A percentile compares a stretch with the other conserved stretches of the same genome.
These are phyloP conservation scores for Nannochloris sp. DNA, from an alignment of 139 green algal genomes.

Conservation along the genomic window DNA sequence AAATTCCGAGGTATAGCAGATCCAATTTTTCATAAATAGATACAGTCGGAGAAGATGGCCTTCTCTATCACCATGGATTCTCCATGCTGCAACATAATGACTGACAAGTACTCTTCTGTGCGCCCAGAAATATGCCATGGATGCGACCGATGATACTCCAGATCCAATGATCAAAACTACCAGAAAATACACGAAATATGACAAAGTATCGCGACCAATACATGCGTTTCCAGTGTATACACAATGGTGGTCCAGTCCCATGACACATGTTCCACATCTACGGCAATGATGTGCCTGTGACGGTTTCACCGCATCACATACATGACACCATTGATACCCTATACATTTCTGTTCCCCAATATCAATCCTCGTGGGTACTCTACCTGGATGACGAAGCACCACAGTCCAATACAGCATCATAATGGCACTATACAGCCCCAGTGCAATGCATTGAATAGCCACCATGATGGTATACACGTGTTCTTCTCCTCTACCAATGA, in stretches of 20 bases:
- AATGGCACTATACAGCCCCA: conserved; percentile 5
- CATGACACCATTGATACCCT: conserved; percentile 11
- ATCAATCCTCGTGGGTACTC: conserved; percentile 1
- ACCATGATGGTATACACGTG: too few species aligned
- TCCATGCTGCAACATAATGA: too few species aligned
- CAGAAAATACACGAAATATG: conserved; percentile 24
- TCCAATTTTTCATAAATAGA: too few species aligned
- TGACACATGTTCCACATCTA: conserved; percentile 25
- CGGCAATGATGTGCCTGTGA: conserved; percentile 30
- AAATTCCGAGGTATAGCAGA: too few species aligned
- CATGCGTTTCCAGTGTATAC: conserved; percentile 20
- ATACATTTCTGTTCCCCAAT: not conserved
- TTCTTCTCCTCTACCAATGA: too few species aligned
- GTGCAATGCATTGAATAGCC: too few species aligned
- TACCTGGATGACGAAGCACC: conserved; percentile 5
- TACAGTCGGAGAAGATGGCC: too few species aligned
- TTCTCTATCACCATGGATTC: too few species aligned
- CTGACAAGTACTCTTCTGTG: too few species aligned
- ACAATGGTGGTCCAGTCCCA: conserved; percentile 36
- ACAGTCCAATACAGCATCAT: conserved; percentile 10
- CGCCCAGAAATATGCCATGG: not conserved
- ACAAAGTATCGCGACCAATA: conserved; percentile 23
- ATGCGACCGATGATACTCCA: not conserved
- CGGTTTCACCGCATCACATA: conserved; percentile 22
- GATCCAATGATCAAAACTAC: conserved; percentile 1